phyloP scores from a whole-genome alignment of 495 filamentous ascomycete genomes.

The Aspergillus leporis region DNA sequence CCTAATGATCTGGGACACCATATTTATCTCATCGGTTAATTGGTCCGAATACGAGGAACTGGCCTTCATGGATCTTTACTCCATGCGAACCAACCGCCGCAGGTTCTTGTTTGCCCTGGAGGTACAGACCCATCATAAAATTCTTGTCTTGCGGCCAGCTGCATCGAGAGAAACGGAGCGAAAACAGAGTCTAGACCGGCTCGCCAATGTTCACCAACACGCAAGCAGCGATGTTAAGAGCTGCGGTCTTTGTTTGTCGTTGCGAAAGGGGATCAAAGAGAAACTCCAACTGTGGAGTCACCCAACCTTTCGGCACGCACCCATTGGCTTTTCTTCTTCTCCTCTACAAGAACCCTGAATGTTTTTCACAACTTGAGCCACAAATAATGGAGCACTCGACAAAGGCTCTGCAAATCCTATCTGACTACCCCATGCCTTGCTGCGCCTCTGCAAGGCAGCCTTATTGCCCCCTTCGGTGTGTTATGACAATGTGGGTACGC shows the following conservation, averaged over 20 bases:
- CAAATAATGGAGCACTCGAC: background rate
- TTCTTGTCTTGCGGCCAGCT: background rate
- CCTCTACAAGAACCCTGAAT: background rate
- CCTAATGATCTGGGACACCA: background rate
- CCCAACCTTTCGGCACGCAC: background rate
- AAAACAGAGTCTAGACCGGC: background rate
- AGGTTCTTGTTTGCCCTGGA: background rate
- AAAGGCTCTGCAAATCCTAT: background rate
- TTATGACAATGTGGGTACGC: background rate
- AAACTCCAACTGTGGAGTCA: background rate
- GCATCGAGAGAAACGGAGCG: background rate
- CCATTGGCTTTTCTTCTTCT: background rate
- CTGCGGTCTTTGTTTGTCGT: background rate
- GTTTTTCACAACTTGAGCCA: background rate
- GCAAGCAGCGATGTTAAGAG: background rate
- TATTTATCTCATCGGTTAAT: background rate
- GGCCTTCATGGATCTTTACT: background rate
- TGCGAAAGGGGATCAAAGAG: background rate
- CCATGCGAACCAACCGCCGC: background rate
- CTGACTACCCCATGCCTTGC: background rate
- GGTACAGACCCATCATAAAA: background rate
- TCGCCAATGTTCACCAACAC: background rate
- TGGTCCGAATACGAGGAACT: background rate
- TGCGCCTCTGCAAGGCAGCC: background rate
- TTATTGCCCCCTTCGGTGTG: background rate